Conservation (phyloP, 1,284 basidiomycete genomes). For the Volvariella surrecta region DNA sequence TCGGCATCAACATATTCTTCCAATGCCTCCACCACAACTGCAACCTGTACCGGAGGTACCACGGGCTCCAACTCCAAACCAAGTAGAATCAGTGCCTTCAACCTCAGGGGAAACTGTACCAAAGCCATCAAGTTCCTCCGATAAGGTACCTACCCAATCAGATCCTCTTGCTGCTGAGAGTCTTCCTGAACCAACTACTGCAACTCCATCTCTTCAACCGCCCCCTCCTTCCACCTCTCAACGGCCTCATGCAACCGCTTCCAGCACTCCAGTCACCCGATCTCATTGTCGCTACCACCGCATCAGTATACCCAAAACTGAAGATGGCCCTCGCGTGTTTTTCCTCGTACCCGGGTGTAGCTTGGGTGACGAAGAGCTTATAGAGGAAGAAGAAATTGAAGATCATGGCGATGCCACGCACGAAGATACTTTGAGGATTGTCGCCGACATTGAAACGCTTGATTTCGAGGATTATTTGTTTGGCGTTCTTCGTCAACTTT, state of each 20-base stretch:
- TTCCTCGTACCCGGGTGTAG: slow-evolving; percentile 64
- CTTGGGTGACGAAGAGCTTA: slow-evolving; percentile 43
- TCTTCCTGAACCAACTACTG: not conserved
- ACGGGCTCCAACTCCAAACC: no score
- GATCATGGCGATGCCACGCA: slow-evolving; percentile 47
- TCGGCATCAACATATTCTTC: slow-evolving; percentile 1
- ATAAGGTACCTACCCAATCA: not conserved
- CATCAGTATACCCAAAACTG: slow-evolving; percentile 49
- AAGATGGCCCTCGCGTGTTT: slow-evolving; percentile 37
- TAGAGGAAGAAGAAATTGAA: slow-evolving; percentile 47
- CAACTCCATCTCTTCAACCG: not conserved
- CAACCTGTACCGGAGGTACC: slow-evolving; percentile 2
- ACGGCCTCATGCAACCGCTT: not conserved
- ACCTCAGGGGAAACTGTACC: not conserved
- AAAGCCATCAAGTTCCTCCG: not conserved
- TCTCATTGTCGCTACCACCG: slow-evolving; percentile 61
- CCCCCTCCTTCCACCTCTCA: no score
- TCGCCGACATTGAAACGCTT: slow-evolving; percentile 40
- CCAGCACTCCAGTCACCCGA: slow-evolving; percentile 35
- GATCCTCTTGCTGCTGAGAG: not conserved
- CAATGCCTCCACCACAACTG: slow-evolving; percentile 4
- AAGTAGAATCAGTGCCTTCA: not conserved
- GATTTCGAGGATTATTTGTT: slow-evolving; percentile 44
- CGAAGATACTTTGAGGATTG: slow-evolving; percentile 38
- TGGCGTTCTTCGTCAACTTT: slow-evolving; percentile 45